phyloP scores from a whole-genome alignment of 192 early-diverging fungal genomes.

The Rhizoclosmatium sp. region DNA sequence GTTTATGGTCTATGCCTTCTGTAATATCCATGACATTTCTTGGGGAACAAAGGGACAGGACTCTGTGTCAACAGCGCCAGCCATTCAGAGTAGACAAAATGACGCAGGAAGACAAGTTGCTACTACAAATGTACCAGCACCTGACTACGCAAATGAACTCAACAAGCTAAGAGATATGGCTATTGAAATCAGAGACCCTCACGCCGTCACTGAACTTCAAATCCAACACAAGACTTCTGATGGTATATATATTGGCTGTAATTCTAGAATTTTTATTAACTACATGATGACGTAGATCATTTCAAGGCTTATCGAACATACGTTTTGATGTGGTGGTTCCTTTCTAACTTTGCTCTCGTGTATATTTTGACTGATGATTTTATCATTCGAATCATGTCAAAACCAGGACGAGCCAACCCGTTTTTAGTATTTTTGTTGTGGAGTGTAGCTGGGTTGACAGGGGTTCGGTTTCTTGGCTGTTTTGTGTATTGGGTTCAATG shows the following conservation, averaged over 20 bases:
- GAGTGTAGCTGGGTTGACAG: conserved; percentile 76
- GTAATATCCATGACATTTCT: conserved; percentile 64
- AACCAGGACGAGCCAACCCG: conserved; percentile 45
- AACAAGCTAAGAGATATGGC: conserved; percentile 33
- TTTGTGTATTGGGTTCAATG: conserved; percentile 40
- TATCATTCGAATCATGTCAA: conserved; percentile 23
- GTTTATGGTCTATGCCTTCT: conserved; percentile 62
- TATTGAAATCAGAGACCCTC: conserved; percentile 51
- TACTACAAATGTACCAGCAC: conserved; percentile 10
- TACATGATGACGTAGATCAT: conserved; percentile 73
- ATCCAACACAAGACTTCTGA: conserved; percentile 4
- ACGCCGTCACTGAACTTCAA: conserved; percentile 51
- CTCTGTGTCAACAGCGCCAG: conserved; percentile 27
- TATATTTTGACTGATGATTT: conserved; percentile 71
- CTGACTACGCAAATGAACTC: conserved; percentile 27
- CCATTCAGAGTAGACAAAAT: conserved; percentile 29
- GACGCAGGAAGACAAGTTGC: conserved; percentile 13
- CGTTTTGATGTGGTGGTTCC: conserved; percentile 70
- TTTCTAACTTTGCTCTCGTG: conserved; percentile 75
- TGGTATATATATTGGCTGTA: neutral
- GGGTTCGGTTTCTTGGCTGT: conserved; percentile 64
- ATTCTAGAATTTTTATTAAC: neutral
- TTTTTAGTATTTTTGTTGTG: conserved; percentile 73
- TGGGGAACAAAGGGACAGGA: conserved; percentile 73
- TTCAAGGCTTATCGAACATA: conserved; percentile 68